These are phyloP conservation scores for Nemania diffusa DNA, from an alignment of 2,329 filamentous ascomycete genomes.

Conservation along the genomic window DNA sequence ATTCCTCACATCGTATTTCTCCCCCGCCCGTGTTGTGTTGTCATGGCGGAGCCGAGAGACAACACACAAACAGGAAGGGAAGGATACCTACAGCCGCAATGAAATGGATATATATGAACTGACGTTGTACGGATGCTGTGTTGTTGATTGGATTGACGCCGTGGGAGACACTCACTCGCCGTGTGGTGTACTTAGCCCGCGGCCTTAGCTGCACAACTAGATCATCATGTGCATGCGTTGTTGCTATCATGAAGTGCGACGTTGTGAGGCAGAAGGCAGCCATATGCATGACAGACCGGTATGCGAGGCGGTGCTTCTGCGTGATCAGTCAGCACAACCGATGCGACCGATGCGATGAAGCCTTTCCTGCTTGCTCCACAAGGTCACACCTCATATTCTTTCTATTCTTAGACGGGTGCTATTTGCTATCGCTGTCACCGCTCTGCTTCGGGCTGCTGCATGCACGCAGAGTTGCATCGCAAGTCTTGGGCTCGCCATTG, in stretches of 20 bases:
- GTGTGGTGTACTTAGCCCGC: slow-evolving; percentile 2
- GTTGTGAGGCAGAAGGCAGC: slow-evolving; percentile 28
- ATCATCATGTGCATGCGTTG: slow-evolving; percentile 12
- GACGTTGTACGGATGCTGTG: slow-evolving; percentile 10
- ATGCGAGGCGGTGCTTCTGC: slow-evolving; percentile 29
- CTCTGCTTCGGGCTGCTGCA: slow-evolving; percentile 4
- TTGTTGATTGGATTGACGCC: slow-evolving; percentile 23
- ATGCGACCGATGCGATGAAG: too few species aligned
- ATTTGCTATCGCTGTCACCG: slow-evolving; percentile 21
- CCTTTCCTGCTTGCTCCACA: slow-evolving; percentile 7
- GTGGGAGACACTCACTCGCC: slow-evolving; percentile 12
- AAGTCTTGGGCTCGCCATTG: neutral
- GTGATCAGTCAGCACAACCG: slow-evolving; percentile 22
- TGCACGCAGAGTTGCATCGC: neutral
- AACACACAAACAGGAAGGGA: neutral
- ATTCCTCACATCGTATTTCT: neutral
- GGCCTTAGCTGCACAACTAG: slow-evolving; percentile 15
- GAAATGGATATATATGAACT: neutral
- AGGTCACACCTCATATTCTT: slow-evolving; percentile 4
- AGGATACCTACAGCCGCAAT: slow-evolving; percentile 27
- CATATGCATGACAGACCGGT: slow-evolving; percentile 18
- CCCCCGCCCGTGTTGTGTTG: slow-evolving; percentile 1
- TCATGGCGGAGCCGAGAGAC: slow-evolving; percentile 15
- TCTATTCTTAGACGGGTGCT: slow-evolving; percentile 26
- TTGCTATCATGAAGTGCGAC: slow-evolving; percentile 23